Evolutionary conservation across 345 rosid genomes (phyloP).

Genomic region (Eucalyptus polyanthemos): DNA sequence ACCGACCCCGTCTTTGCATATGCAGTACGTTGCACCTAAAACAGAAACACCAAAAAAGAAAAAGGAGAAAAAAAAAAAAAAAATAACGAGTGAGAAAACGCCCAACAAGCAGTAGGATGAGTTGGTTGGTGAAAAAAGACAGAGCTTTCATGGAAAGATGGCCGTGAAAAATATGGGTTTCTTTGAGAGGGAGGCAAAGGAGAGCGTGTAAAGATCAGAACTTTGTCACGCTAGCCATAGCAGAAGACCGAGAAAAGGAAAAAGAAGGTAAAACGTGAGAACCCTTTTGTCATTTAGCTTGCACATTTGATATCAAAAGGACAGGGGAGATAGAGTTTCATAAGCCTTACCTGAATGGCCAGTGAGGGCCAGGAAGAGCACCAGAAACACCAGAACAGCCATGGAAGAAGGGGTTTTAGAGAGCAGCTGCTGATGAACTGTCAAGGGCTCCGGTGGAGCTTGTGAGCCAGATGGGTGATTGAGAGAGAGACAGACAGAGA

Average conservation of each 20-base stretch:
- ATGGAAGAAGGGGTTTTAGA: conserved; percentile 1
- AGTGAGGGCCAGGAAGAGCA: conserved; percentile 41
- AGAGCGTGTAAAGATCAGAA: neutral
- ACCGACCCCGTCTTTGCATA: conserved; percentile 56
- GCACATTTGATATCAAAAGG: neutral
- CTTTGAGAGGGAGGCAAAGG: neutral
- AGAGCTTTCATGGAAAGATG: neutral
- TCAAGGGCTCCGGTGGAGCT: neutral
- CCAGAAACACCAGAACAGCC: conserved; percentile 29
- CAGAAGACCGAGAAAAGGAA: neutral
- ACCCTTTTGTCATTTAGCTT: neutral
- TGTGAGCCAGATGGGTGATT: neutral
- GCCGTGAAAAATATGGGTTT: neutral
- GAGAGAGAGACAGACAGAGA: neutral
- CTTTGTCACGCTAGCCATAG: neutral
- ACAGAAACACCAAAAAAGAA: neutral
- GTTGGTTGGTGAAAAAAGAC: neutral
- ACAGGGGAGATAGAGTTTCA: neutral
- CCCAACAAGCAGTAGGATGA: neutral
- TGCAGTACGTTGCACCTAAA: conserved; percentile 48
- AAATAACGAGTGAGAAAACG: neutral
- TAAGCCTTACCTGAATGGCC: conserved; percentile 50
- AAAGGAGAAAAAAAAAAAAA: neutral
- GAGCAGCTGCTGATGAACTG: neutral
- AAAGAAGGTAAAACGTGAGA: neutral